These are phyloP conservation scores for Parasitella parasitica DNA, from an alignment of 371 early-diverging fungal genomes.

Conservation along the genomic window DNA sequence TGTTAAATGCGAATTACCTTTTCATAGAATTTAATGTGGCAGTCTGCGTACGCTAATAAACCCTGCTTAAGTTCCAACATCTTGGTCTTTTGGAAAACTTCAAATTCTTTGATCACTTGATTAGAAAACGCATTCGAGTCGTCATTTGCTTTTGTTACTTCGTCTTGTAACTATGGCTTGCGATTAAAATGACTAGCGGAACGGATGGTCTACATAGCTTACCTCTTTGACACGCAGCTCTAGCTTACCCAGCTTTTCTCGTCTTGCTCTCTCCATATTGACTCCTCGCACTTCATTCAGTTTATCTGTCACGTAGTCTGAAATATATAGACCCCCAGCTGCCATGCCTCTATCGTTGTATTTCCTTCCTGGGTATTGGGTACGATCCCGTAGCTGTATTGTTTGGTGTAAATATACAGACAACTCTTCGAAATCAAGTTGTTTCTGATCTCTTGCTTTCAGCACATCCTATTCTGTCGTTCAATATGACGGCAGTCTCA, in stretches of 20 bases:
- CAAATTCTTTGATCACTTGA: constrained; percentile 79
- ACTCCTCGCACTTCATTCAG: constrained; percentile 88
- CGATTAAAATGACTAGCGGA: not conserved
- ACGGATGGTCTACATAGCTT: constrained; percentile 1
- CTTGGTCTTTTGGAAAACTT: constrained; percentile 76
- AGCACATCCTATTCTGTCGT: constrained; percentile 60
- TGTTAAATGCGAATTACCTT: constrained; percentile 21
- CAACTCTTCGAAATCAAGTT: constrained; percentile 90
- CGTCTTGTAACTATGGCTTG: constrained; percentile 81
- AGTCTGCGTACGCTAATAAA: constrained; percentile 70
- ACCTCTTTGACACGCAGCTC: constrained; percentile 77
- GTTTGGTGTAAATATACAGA: constrained; percentile 72
- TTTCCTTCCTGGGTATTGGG: constrained; percentile 43
- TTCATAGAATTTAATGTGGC: constrained; percentile 74
- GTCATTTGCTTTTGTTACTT: constrained; percentile 70
- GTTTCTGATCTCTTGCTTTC: constrained; percentile 90
- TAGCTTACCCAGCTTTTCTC: constrained; percentile 72
- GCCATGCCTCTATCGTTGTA: constrained; percentile 16
- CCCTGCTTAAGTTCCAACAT: constrained; percentile 77
- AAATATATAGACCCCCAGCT: constrained; percentile 55
- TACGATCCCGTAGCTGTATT: constrained; percentile 60
- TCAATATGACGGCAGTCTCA: not conserved
- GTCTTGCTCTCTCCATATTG: constrained; percentile 77
- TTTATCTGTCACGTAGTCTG: constrained; percentile 83
- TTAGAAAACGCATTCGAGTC: constrained; percentile 73